These are phyloP conservation scores for Botrytis porri DNA, from an alignment of 2,329 filamentous ascomycete species.

Conservation along the genomic window DNA sequence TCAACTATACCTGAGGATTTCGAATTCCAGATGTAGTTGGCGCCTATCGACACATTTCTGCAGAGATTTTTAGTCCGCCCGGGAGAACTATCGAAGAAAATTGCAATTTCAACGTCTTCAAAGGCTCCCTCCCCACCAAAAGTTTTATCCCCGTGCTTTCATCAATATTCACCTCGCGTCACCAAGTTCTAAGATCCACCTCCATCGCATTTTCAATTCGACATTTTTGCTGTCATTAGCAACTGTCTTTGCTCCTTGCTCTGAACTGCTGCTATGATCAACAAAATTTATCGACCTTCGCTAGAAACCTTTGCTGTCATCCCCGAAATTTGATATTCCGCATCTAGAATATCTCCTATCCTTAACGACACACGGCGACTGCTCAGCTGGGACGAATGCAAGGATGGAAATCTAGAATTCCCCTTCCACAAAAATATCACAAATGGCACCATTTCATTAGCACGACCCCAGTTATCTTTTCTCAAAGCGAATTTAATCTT, in stretches of 20 bases:
- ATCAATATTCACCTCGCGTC: background rate
- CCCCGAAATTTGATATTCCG: background rate
- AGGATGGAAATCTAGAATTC: background rate
- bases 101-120: background rate
- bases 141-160: background rate
- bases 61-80: background rate
- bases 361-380: no score
- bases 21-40: fast-evolving
- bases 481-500: background rate
- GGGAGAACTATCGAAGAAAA: background rate
- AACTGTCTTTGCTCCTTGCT: background rate
- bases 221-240: background rate
- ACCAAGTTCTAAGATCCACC: background rate
- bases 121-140: background rate
- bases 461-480: background rate
- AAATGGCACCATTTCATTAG: background rate
- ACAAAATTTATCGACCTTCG: background rate
- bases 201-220: background rate
- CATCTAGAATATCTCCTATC: background rate
- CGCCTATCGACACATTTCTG: no score
- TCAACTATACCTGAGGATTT: background rate
- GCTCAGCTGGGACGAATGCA: background rate
- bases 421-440: background rate
- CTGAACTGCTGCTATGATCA: fast-evolving
- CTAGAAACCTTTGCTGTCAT: no score